Base-by-base conservation (phyloP, 179 eudicot species). In the Gypsophila paniculata region DNA sequence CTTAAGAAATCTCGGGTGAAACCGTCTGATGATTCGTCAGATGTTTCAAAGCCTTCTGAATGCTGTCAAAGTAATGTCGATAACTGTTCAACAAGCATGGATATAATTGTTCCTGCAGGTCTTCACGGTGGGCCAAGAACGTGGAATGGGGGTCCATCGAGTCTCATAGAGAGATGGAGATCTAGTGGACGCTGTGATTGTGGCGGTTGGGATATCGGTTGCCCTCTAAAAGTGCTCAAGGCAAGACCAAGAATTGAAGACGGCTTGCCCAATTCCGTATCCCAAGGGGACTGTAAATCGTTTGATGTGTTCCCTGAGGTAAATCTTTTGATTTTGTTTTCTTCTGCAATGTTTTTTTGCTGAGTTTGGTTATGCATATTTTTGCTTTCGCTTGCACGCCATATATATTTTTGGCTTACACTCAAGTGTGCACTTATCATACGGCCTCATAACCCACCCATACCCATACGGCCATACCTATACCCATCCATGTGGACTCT, bases 141-240 rank as follows among this genome's bases (percentile, higher is more conserved):
- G 11, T 61, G 71, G 55, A 72, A 46, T 10, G 84, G 86, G 38
- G 91, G 88, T 19, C 91, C 97, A 17, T 81, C 81, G 13, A 73
- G 91, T 77, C 89, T 91, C 58, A 49, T 82, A 13, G 88, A 85
- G 46, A 81, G 97, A 76, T 90, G 96, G 93, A 85, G 81, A 74
- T 80, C 78, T 6, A 85, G 79, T 49, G 96, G 97, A 49, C 72
- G 32, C 6, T 90, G 96, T 71, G 91, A 90, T 53, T 91, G 97
- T 81, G 96, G 93, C 52, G 97, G 97, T 38, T 91, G 97, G 97
- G 97, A 91, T 78, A 59, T 83, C 3, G 97, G 97, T n/a, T 91
- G 97, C 72, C 91, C 91, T 18, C 79, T 91, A 66, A 90, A 79
- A 19, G 74, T 85, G 64, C 76, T 90, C 49, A 70, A 79, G 72